Base-by-base conservation (phyloP, 1,284 basidiomycete genomes). In the Tilletiaria anomala region DNA sequence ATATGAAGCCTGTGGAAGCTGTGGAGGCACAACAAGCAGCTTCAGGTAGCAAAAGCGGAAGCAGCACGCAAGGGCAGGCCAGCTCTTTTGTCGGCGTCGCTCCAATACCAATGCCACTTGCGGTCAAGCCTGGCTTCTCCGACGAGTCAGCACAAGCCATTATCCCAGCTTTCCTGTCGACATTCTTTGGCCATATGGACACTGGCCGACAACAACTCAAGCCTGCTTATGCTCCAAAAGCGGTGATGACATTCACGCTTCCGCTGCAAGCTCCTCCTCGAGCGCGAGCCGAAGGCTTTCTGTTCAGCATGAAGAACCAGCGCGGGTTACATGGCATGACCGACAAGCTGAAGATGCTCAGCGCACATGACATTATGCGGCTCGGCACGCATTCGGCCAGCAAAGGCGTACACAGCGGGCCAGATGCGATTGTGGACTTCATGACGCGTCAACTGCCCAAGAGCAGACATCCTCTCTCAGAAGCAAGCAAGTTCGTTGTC, bases 211-310 rank as follows among this genome's bases (percentile, higher is more conserved):
- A n/a, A n/a, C n/a, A n/a, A n/a, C 26, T 29, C 10, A 29, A 8
- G 26, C 73, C 81, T 35, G 85, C 75, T 5, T 97, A 96, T 65
- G 78, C 83, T 47, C 76, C 82, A 0, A 72, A 76, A 29, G 83
- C 89, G 11, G 87, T 85, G 8, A 88, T 94, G 61, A 91, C 88
- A 0, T 81, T 81, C 65, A 80, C 81, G 11, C 75, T 78, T 53
- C 87, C 88, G 65, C 87, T 87, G 2, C 65, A 73, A 2, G 80
- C 88, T 36, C 83, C 85, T 73, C 8, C 81, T 81, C 78, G 81
- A 39, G 65, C 65, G 33, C 57, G 64, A 47, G 54, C 52, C 1
- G 59, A 54, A n/a, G 65, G 64, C 20, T 65, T 57, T 35, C 35
- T 57, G 26, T 46, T 61, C 29, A 65, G 50, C 20, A 73, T 82